phyloP scores from a whole-genome alignment of 2,329 filamentous ascomycete genomes.

The Fusarium sp. region DNA sequence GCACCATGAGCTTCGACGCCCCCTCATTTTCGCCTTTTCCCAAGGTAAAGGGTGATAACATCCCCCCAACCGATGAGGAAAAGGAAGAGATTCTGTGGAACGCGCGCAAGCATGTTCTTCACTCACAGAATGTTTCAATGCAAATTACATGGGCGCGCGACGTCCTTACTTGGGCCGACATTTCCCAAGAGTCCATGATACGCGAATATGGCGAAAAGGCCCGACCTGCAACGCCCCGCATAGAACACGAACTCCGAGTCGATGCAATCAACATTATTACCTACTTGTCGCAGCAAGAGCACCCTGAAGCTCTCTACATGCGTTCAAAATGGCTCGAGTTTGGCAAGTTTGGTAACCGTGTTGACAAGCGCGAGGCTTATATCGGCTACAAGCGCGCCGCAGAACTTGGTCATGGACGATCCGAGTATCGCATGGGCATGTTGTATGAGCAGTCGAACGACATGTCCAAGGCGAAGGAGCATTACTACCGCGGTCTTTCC shows the following conservation, averaged over 20 bases:
- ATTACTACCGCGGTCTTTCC: slow-evolving; percentile 85
- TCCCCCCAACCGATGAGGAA: slow-evolving; percentile 93
- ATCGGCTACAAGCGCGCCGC: slow-evolving; percentile 86
- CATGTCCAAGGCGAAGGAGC: slow-evolving; percentile 86
- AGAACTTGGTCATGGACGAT: slow-evolving; percentile 84
- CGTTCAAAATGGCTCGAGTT: slow-evolving; percentile 98
- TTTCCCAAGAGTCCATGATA: slow-evolving; percentile 79
- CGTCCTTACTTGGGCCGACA: slow-evolving; percentile 87
- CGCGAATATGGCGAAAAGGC: slow-evolving; percentile 65
- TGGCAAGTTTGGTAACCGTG: slow-evolving; percentile 89
- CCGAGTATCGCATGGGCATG: slow-evolving; percentile 98
- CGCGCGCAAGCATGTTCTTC: slow-evolving; percentile 83
- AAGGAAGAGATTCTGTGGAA: slow-evolving; percentile 90
- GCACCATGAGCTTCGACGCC: slow-evolving; percentile 62
- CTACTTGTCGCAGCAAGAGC: slow-evolving; percentile 89
- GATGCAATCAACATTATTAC: slow-evolving; percentile 93
- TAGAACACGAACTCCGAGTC: slow-evolving; percentile 86
- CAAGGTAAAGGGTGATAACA: slow-evolving; percentile 84
- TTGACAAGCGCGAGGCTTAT: slow-evolving; percentile 96
- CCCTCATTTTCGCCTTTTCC: slow-evolving; percentile 94
- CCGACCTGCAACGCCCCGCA: slow-evolving; percentile 81
- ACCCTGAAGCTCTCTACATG: slow-evolving; percentile 95
- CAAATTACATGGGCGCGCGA: slow-evolving; percentile 98
- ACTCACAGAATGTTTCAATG: slow-evolving; percentile 94
- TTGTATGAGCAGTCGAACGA: slow-evolving; percentile 97